These are phyloP conservation scores for Aegilops speltoides DNA, from an alignment of 176 grass and related monocot genomes.

Conservation along the genomic window DNA sequence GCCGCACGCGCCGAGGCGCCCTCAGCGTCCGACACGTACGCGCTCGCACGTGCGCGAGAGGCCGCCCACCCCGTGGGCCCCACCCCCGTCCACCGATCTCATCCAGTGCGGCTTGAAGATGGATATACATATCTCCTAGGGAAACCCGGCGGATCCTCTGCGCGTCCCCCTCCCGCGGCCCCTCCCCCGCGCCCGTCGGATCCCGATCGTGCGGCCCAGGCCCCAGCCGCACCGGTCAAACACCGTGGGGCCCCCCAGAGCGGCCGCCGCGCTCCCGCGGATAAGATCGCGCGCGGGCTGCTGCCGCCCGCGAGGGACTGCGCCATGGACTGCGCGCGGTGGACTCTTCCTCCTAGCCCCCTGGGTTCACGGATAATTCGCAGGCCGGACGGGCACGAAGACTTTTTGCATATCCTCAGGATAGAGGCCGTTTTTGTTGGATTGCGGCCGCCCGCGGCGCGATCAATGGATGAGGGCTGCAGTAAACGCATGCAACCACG, in stretches of 20 bases:
- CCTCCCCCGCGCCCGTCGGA: fast-evolving
- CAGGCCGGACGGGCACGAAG: no score
- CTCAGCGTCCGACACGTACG: constrained; percentile 34
- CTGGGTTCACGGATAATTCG: fast-evolving
- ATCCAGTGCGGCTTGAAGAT: constrained; percentile 43
- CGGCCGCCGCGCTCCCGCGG: constrained; percentile 12
- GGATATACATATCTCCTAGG: constrained; percentile 37
- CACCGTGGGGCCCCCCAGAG: no score
- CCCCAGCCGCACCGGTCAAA: not conserved
- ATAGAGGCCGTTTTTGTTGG: not conserved
- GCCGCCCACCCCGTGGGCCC: not conserved
- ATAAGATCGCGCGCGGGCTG: constrained; percentile 35
- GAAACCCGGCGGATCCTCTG: not conserved
- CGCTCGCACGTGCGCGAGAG: not conserved
- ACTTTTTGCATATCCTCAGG: no score
- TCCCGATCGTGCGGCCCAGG: not conserved
- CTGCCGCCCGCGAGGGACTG: not conserved
- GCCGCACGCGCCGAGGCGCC: constrained; percentile 29
- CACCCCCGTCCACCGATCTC: constrained; percentile 30
- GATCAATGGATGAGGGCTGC: not conserved
- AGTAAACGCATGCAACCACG: not conserved
- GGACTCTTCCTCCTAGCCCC: not conserved
- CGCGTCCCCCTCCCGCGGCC: not conserved
- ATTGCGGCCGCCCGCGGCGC: not conserved
- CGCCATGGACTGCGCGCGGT: no score